Percentiles rank a stretch among this genome's conserved stretches.
Conservation (phyloP, 495 filamentous ascomycete species). For the Apodospora peruviana region DNA sequence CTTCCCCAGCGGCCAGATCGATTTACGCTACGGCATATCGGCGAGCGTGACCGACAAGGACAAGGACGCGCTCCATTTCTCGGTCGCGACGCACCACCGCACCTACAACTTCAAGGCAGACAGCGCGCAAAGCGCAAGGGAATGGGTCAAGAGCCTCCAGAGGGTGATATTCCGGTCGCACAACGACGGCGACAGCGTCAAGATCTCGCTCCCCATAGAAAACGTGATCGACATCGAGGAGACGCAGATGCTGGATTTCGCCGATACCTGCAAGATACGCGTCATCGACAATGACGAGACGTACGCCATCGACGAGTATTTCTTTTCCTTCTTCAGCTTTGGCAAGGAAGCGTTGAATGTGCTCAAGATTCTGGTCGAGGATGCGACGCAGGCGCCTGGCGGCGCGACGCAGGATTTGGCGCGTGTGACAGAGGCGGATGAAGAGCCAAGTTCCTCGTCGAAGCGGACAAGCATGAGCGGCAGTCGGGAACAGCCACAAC, state of each 20-base stretch:
- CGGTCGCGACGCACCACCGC: constrained; percentile 74
- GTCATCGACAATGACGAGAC: constrained; percentile 90
- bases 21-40: constrained; percentile 86
- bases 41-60: constrained; percentile 68
- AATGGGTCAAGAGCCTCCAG: constrained; percentile 94
- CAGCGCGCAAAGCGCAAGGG: constrained; percentile 80
- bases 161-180: constrained; percentile 93
- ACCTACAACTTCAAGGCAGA: constrained; percentile 88
- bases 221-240: constrained; percentile 93
- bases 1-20: constrained; percentile 88
- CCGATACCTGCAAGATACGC: constrained; percentile 88
- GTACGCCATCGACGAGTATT: constrained; percentile 96
- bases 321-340: constrained; percentile 89
- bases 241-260: constrained; percentile 83
- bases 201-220: constrained; percentile 83
- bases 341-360: constrained; percentile 81
- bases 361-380: constrained; percentile 67
- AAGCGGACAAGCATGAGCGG: constrained; percentile 14
- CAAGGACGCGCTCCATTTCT: constrained; percentile 70
- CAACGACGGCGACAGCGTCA: constrained; percentile 96
- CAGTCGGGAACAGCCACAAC: constrained; percentile 6
- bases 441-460: constrained; percentile 6
- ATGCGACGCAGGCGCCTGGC: constrained; percentile 43
- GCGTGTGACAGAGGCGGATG: constrained; percentile 6
- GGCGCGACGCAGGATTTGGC: constrained; percentile 13